These are phyloP conservation scores for Panicum virgatum DNA, from an alignment of 202 grass and related monocot species.

Conservation along the genomic window DNA sequence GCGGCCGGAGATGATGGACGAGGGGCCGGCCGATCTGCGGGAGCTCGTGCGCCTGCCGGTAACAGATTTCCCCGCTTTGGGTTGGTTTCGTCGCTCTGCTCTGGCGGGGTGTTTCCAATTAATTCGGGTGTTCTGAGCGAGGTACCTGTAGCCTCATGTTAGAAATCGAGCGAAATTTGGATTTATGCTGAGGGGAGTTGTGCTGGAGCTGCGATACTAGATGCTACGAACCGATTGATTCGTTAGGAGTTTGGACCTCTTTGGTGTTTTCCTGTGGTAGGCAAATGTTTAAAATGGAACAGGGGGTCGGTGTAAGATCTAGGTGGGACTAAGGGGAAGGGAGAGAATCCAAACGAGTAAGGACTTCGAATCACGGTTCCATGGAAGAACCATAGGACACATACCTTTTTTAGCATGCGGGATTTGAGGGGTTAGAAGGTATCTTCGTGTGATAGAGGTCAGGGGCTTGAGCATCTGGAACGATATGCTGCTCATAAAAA, in stretches of 20 bases:
- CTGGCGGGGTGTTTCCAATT: neutral
- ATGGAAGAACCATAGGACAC: neutral
- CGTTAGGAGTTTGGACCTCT: neutral
- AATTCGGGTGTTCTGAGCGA: neutral
- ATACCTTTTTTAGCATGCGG: neutral
- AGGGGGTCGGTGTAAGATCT: neutral
- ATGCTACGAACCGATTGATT: neutral
- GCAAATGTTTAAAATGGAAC: neutral
- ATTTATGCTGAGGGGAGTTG: neutral
- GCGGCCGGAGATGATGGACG: conserved; percentile 32
- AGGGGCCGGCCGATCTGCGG: conserved; percentile 33
- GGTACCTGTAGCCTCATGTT: neutral
- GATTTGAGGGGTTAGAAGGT: neutral
- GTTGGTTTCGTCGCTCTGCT: neutral
- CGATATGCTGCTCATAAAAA: neutral
- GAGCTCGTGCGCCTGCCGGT: conserved; percentile 42
- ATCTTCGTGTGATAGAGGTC: neutral
- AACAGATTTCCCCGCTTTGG: neutral
- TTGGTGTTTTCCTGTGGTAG: neutral
- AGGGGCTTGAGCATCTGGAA: neutral
- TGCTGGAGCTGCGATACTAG: neutral
- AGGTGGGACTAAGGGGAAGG: neutral
- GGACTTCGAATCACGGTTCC: neutral
- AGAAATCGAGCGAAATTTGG: neutral
- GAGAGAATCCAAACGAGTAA: neutral